Evolutionary conservation across 2,329 filamentous ascomycete genomes (phyloP).

Genomic region (Mollisiaceae sp.): DNA sequence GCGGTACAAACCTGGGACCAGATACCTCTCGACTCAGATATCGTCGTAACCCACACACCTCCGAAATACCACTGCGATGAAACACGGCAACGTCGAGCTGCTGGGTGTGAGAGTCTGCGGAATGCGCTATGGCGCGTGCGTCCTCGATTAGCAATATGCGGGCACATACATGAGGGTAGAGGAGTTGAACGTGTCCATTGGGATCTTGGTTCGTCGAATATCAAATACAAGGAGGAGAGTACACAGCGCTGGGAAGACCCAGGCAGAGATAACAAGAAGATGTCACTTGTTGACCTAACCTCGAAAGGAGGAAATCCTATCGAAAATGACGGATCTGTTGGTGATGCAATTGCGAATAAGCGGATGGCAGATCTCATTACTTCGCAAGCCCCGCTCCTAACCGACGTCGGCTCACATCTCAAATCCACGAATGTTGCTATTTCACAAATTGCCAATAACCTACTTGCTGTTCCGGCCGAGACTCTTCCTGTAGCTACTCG

Average conservation of each 20-base stretch:
- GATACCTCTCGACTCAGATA: slow-evolving; percentile 66
- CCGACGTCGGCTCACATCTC: neutral
- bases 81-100: slow-evolving; percentile 44
- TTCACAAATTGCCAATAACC: slow-evolving; percentile 18
- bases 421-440: slow-evolving; percentile 20
- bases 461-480: slow-evolving; percentile 26
- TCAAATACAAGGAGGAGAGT: slow-evolving; percentile 51
- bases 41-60: slow-evolving; percentile 75
- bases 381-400: neutral
- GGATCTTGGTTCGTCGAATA: slow-evolving; percentile 51
- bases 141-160: slow-evolving; percentile 70
- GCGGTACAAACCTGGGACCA: slow-evolving; percentile 59
- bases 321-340: slow-evolving; percentile 51
- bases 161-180: slow-evolving; percentile 73
- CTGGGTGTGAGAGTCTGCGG: slow-evolving; percentile 66
- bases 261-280: slow-evolving; percentile 59
- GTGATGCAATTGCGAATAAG: slow-evolving; percentile 11
- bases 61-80: slow-evolving; percentile 64
- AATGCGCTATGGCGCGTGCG: slow-evolving; percentile 63
- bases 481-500: slow-evolving; percentile 36
- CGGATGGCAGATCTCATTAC: neutral
- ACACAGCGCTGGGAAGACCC: slow-evolving; percentile 63
- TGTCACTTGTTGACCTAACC: slow-evolving; percentile 67
- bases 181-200: slow-evolving; percentile 68
- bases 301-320: slow-evolving; percentile 48